Evolutionary conservation across 108 stramenopile species (phyloP).

Genomic region (Pseudonitzschia multiseries): DNA sequence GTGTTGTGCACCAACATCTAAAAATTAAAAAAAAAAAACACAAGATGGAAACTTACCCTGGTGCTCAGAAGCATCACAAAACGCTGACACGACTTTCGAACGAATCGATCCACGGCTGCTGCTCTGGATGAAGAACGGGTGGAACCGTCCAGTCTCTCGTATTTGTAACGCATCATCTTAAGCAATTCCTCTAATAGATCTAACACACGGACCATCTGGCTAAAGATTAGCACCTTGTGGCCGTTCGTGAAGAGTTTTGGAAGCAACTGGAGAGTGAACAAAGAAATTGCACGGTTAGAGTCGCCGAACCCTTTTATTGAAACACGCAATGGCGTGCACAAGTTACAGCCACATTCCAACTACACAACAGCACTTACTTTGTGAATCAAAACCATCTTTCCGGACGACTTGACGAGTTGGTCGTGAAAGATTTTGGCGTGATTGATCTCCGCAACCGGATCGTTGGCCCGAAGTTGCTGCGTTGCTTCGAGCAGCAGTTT

Average conservation of each 20-base stretch:
- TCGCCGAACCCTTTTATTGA: too few species aligned
- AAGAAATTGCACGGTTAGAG: conserved; percentile 17
- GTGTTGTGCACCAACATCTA: conserved; percentile 9
- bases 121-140: conserved; percentile 85
- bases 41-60: conserved; percentile 56
- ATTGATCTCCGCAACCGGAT: conserved; percentile 39
- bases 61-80: conserved; percentile 97
- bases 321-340: too few species aligned
- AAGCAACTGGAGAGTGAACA: conserved; percentile 64
- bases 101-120: conserved; percentile 91
- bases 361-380: conserved; percentile 32
- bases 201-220: conserved; percentile 94
- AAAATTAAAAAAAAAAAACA: conserved; percentile 52
- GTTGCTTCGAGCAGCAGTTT: conserved; percentile 79
- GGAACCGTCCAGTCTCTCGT: conserved; percentile 87
- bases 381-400: conserved; percentile 84
- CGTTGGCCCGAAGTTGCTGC: conserved; percentile 13
- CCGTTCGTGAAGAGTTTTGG: conserved; percentile 85
- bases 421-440: conserved; percentile 72
- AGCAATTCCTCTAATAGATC: conserved; percentile 93
- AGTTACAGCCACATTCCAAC: neutral
- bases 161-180: conserved; percentile 71
- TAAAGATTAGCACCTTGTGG: conserved; percentile 95
- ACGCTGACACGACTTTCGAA: conserved; percentile 68
- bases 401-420: conserved; percentile 83